Conservation (phyloP, 768 basidiomycete genomes). For the Russula virescens region DNA sequence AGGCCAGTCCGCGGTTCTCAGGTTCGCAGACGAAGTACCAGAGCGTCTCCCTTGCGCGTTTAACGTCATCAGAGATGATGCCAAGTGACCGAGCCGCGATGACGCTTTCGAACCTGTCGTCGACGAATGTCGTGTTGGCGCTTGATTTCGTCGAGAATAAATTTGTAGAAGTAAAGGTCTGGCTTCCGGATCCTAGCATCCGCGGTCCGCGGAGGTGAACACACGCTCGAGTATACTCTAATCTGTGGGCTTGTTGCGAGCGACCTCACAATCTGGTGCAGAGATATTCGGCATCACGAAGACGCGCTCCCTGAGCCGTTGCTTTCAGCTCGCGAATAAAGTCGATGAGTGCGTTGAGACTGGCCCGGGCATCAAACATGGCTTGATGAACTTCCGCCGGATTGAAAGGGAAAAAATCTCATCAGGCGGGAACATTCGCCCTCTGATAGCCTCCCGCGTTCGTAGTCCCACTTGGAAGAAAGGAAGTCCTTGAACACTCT, state of each 20-base stretch:
- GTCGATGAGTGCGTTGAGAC: constrained; percentile 40
- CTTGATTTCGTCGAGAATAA: constrained; percentile 42
- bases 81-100: constrained; percentile 49
- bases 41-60: too few relatives aligned
- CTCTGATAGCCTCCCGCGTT: constrained; percentile 43
- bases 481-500: constrained; percentile 39
- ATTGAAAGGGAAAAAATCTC: constrained; percentile 35
- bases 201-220: constrained; percentile 47
- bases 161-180: constrained; percentile 46
- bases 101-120: constrained; percentile 56
- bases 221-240: constrained; percentile 46
- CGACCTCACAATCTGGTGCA: constrained; percentile 40
- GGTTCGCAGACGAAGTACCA: too few relatives aligned
- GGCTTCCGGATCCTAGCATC: constrained; percentile 51
- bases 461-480: constrained; percentile 46
- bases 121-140: constrained; percentile 46
- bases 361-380: constrained; percentile 44
- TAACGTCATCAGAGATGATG: too few relatives aligned
- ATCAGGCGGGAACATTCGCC: constrained; percentile 40
- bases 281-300: constrained; percentile 63
- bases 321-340: constrained; percentile 44
- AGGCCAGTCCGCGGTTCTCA: too few relatives aligned
- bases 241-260: constrained; percentile 41
- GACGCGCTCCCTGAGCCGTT: constrained; percentile 33
- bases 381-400: constrained; percentile 39